Evolutionary conservation across 2,329 filamentous ascomycete genomes (phyloP), one percentile per base, ranked within the genome.

Genomic region (Sphaerulina vaccinii): DNA sequence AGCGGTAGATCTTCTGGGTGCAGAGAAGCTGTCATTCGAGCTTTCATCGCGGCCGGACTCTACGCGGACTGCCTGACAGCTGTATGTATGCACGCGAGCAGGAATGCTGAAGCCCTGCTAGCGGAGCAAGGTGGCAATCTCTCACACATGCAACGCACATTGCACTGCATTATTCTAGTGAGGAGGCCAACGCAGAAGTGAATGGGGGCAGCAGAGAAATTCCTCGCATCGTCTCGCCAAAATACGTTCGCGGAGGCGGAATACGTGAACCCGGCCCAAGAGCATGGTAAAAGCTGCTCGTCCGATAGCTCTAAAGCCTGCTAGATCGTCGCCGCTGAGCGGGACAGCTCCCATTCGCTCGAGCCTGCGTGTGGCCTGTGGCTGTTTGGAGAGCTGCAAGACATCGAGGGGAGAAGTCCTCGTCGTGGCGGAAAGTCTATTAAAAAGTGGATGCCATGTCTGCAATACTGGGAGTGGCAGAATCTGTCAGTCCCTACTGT

Each of bases 1-100:
- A 24, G 39, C 43, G 51, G 36, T 41, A 18, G 54, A 44, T 45
- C 38, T 40, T 49, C 33, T 46, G 51, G 46, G 19, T 41, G 50
- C 50, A 54, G 55, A 29, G 36, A 35, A 51, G 37, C 37, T 54
- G 53, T 58, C 52, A 53, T 29, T 55, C 51, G 32, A 22, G n/a
- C 22, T 19, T n/a, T 29, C n/a, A n/a, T n/a, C n/a, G n/a, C n/a
- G n/a, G n/a, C n/a, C n/a, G n/a, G n/a, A n/a, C n/a, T n/a, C n/a
- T n/a, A n/a, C n/a, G 19, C 22, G 2, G 19, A 35, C 21, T 19
- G 42, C 19, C 16, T 15, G 36, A 21, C 36, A 36, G 32, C 32
- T 36, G 32, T 36, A 36, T 13, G 15, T 36, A 36, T 5, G 21
- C 10, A 10, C 9, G 16, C 5, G n/a, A 16, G 36, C n/a, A 15